Base-by-base conservation (phyloP, 2,329 filamentous ascomycete species). In the Dryadomyces sulphureus region DNA sequence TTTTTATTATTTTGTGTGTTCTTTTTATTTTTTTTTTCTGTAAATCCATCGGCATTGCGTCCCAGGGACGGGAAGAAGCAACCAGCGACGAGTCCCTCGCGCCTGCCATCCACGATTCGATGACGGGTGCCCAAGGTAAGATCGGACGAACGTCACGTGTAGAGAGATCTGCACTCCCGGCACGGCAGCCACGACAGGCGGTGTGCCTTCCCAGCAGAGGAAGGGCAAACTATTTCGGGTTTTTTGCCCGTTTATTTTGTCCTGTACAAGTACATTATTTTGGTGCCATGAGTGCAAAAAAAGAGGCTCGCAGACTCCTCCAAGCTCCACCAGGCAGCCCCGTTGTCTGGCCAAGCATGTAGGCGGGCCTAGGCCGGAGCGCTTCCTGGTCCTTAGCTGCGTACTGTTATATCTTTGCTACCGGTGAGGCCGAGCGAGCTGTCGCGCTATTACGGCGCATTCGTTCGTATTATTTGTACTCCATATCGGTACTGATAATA, bases 91-190 rank as follows among this genome's bases (percentile, higher is more conserved):
- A n/a, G n/a, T n/a, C n/a, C n/a, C n/a, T n/a, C 11, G 27, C 27
- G 16, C 5, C 27, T 32, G 27, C 27, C 27, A 32, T 32, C 27
- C 7, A 12, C 27, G 11, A 32, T 32, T 32, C 27, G 27, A 20
- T 19, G 17, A 16, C 5, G 27, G 39, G 16, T 30, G 19, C 17
- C 22, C 4, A 35, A 22, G 45, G 35, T 20, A 40, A 48, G 46
- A 44, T 48, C 41, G 32, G 46, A 48, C 22, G 46, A 48, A 48
- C 46, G 22, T 48, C 46, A 48, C 46, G 46, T 48, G 46, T 17
- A 16, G 17, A 12, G 46, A 39, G 30, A 30, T 11, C 41, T 20
- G 17, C 22, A 30, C 41, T 22, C 41, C 27, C 27, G 27, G 16
- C 27, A 32, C 27, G 27, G 27, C 27, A 32, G 27, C 27, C 27